Conservation (phyloP, 768 basidiomycete genomes). For the Chalciporus piperatus region DNA sequence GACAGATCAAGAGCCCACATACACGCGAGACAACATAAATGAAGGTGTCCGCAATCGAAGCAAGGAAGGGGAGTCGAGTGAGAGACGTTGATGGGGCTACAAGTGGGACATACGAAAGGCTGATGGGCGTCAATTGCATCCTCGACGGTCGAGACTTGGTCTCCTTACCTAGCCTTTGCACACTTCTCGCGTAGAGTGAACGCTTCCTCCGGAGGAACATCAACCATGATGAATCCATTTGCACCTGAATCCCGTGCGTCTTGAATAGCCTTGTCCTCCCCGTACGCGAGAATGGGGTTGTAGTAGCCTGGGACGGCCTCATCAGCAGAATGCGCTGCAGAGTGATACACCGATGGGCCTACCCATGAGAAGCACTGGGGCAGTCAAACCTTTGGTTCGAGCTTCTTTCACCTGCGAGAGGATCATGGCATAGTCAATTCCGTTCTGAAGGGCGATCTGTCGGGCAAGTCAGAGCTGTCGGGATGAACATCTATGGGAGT, state of each 20-base stretch:
- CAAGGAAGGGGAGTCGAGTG: conserved; percentile 83
- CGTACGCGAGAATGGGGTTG: conserved; percentile 93
- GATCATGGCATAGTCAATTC: conserved; percentile 72
- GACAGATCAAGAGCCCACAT: conserved; percentile 8
- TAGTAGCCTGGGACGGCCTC: conserved; percentile 73
- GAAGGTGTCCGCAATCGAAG: conserved; percentile 94
- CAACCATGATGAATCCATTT: conserved; percentile 97
- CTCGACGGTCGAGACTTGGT: not conserved
- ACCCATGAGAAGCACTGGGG: conserved; percentile 62
- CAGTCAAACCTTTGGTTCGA: conserved; percentile 73
- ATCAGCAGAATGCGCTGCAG: not conserved
- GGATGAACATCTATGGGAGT: too few species aligned
- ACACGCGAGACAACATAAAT: conserved; percentile 99
- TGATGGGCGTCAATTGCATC: conserved; percentile 28
- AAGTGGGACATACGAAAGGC: conserved; percentile 91
- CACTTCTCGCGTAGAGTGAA: conserved; percentile 88
- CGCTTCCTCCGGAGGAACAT: conserved; percentile 97
- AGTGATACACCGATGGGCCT: not conserved
- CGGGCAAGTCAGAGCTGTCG: not conserved
- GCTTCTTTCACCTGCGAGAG: conserved; percentile 77
- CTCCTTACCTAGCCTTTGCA: conserved; percentile 59
- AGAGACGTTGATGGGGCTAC: conserved; percentile 93
- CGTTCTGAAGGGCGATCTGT: conserved; percentile 82
- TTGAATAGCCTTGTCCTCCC: conserved; percentile 89
- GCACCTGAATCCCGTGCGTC: conserved; percentile 92